These are phyloP conservation scores for Beauveria medogensis DNA, from an alignment of 2,329 filamentous ascomycete species.

Conservation along the genomic window DNA sequence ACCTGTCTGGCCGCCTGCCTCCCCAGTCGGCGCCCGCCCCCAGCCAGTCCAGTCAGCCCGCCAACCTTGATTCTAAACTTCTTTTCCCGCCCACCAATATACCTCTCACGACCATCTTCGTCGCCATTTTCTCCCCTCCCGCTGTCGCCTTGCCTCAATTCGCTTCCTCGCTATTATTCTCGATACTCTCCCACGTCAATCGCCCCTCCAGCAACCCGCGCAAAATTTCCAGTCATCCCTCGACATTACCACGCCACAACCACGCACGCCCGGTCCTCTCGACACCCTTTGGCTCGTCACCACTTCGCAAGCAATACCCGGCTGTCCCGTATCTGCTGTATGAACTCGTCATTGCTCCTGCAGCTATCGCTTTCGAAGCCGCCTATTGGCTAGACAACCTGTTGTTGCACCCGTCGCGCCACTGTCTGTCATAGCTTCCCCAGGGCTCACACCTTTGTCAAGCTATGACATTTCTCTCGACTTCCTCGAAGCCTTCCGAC, in stretches of 20 bases:
- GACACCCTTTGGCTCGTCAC: background rate
- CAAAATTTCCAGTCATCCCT: background rate
- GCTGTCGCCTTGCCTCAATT: background rate
- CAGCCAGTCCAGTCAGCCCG: background rate
- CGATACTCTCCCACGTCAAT: background rate
- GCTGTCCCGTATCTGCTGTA: background rate
- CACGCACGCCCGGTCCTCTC: background rate
- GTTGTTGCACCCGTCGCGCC: background rate
- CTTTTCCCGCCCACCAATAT: background rate
- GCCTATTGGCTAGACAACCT: background rate
- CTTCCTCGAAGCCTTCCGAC: background rate
- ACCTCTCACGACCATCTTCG: background rate
- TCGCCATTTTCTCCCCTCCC: background rate
- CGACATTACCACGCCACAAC: background rate
- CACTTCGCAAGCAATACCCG: too few relatives aligned
- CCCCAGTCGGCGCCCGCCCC: background rate
- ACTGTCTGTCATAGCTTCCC: background rate
- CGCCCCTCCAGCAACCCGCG: background rate
- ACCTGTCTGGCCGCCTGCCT: background rate
- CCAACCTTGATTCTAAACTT: conserved; percentile 1
- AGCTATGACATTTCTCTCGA: conserved; percentile 7
- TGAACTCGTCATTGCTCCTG: background rate
- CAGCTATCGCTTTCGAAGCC: background rate
- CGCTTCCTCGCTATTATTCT: background rate
- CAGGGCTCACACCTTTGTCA: background rate